Evolutionary conservation across 2,329 filamentous ascomycete species (phyloP).

Genomic region (Coniochaeta sp.): DNA sequence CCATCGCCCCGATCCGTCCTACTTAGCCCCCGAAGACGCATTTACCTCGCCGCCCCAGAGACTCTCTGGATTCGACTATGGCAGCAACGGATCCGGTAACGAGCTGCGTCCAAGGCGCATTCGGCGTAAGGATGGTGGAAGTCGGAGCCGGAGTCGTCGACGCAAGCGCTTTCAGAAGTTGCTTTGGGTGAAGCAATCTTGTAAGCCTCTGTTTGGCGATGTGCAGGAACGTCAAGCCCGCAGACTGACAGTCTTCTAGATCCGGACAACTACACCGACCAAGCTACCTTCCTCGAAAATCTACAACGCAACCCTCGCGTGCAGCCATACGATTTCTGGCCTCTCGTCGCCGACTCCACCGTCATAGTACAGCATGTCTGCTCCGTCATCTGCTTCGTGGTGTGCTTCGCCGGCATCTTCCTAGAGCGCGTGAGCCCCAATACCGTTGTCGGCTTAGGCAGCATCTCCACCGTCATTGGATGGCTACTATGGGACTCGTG

Average conservation of each 20-base stretch:
- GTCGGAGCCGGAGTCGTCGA: constrained; percentile 54
- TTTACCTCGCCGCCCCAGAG: constrained; percentile 58
- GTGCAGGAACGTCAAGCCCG: not conserved
- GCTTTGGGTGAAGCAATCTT: constrained; percentile 95
- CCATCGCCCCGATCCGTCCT: constrained; percentile 50
- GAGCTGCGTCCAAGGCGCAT: constrained; percentile 28
- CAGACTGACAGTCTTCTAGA: constrained; percentile 39
- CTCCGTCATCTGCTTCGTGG: constrained; percentile 88
- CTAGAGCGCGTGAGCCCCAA: constrained; percentile 82
- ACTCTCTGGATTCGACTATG: constrained; percentile 32
- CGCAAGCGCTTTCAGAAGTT: constrained; percentile 88
- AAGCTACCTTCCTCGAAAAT: constrained; percentile 92
- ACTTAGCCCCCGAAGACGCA: constrained; percentile 79
- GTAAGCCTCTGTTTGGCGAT: constrained; percentile 39
- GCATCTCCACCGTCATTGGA: constrained; percentile 71
- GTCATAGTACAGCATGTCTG: constrained; percentile 97
- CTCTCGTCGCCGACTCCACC: constrained; percentile 86
- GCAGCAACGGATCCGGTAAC: constrained; percentile 22
- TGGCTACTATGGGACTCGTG: constrained; percentile 92
- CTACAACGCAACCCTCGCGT: constrained; percentile 90
- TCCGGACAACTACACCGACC: constrained; percentile 98
- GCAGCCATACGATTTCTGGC: constrained; percentile 97
- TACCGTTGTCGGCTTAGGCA: constrained; percentile 81
- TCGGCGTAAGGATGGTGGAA: constrained; percentile 45
- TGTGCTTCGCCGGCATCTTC: constrained; percentile 87